Evolutionary conservation across 2,329 filamentous ascomycete genomes (phyloP).

Genomic region (Penicillium sp.): DNA sequence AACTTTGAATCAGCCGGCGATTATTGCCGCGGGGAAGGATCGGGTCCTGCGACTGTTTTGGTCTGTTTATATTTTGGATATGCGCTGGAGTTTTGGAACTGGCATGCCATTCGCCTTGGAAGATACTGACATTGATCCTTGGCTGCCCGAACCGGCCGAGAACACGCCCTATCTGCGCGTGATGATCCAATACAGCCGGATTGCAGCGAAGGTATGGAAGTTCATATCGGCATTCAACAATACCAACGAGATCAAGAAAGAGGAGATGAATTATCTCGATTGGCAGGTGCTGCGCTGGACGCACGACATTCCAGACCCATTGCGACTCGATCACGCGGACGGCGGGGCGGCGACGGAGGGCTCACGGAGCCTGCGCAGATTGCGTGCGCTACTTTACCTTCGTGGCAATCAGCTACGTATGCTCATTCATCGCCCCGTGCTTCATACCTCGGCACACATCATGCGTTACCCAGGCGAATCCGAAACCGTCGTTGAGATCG

Average conservation of each 20-base stretch:
- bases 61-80: slow-evolving; percentile 81
- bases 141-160: slow-evolving; percentile 67
- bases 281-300: slow-evolving; percentile 83
- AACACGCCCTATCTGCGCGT: slow-evolving; percentile 68
- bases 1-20: slow-evolving; percentile 62
- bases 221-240: slow-evolving; percentile 69
- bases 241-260: slow-evolving; percentile 61
- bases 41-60: slow-evolving; percentile 74
- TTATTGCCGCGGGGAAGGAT: slow-evolving; percentile 63
- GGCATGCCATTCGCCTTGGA: slow-evolving; percentile 80
- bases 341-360: slow-evolving; percentile 39
- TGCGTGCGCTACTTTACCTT: slow-evolving; percentile 79
- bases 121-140: slow-evolving; percentile 77
- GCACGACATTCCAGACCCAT: slow-evolving; percentile 60
- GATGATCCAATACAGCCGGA: slow-evolving; percentile 79
- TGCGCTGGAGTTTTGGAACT: slow-evolving; percentile 81
- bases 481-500: slow-evolving; percentile 61
- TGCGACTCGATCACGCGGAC: slow-evolving; percentile 56
- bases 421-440: slow-evolving; percentile 77
- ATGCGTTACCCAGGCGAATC: slow-evolving; percentile 69
- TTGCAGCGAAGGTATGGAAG: slow-evolving; percentile 81
- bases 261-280: slow-evolving; percentile 76
- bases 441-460: slow-evolving; percentile 72
- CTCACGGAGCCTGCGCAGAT: slow-evolving; percentile 63
- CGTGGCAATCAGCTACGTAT: slow-evolving; percentile 88